Evolutionary conservation across 352 stramenopile genomes (phyloP).

Genomic region (Phytophthora palmivora): DNA sequence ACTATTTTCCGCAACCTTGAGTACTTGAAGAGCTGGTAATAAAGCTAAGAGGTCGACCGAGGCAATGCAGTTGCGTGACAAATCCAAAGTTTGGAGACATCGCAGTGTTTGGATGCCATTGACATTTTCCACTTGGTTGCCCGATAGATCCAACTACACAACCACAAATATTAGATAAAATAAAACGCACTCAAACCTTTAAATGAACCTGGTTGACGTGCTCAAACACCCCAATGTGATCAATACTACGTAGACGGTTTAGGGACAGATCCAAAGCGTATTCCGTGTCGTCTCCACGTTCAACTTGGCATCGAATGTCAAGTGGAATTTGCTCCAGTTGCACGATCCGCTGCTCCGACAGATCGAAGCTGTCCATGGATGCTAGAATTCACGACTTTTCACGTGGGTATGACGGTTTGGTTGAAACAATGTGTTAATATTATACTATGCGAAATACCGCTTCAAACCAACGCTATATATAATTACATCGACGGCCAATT

Average conservation of each 20-base stretch:
- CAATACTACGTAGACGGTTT: slow-evolving; percentile 55
- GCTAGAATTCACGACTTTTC: slow-evolving; percentile 11
- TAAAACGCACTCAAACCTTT: too few species aligned
- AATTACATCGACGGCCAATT: too few species aligned
- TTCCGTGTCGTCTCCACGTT: slow-evolving; percentile 33
- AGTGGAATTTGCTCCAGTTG: slow-evolving; percentile 56
- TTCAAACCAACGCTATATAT: too few species aligned
- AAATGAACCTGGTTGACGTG: slow-evolving; percentile 51
- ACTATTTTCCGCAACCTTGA: slow-evolving; percentile 67
- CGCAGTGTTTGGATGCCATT: slow-evolving; percentile 59
- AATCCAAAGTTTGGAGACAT: slow-evolving; percentile 52
- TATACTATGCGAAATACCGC: too few species aligned
- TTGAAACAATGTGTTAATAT: too few species aligned
- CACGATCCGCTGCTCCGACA: slow-evolving; percentile 58
- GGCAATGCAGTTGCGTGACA: slow-evolving; percentile 59
- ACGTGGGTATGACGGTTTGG: too few species aligned
- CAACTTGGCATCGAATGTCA: slow-evolving; percentile 50
- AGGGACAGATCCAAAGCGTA: slow-evolving; percentile 62
- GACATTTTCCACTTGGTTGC: slow-evolving; percentile 59
- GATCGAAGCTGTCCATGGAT: slow-evolving; percentile 49
- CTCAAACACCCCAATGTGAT: slow-evolving; percentile 51
- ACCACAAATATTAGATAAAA: background rate
- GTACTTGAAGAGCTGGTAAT: slow-evolving; percentile 49
- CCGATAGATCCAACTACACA: slow-evolving; percentile 62
- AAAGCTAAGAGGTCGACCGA: slow-evolving; percentile 48